phyloP scores from a whole-genome alignment of 129 eudicot species.

The Flaveria robusta region DNA sequence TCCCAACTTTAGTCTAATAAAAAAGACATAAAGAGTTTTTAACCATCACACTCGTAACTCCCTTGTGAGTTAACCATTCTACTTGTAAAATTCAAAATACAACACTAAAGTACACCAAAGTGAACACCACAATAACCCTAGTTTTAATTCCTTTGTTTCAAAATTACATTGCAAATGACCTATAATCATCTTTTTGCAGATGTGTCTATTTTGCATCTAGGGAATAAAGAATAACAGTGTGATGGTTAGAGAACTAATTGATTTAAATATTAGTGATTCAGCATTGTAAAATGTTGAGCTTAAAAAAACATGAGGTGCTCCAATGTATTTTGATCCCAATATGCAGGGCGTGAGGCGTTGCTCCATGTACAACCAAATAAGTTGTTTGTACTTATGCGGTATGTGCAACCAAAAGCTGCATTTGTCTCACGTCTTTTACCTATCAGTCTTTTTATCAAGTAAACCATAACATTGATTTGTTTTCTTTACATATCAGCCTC shows the following conservation, averaged over 20 bases:
- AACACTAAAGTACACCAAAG: constrained; percentile 8
- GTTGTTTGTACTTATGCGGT: too few species aligned
- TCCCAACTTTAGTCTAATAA: not conserved
- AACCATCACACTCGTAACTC: constrained; percentile 1
- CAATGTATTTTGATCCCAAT: too few species aligned
- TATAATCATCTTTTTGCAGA: not conserved
- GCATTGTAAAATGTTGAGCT: not conserved
- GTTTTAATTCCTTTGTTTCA: not conserved
- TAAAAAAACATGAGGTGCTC: too few species aligned
- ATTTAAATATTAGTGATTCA: not conserved
- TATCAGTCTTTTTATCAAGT: too few species aligned
- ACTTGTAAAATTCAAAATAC: not conserved
- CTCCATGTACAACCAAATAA: too few species aligned
- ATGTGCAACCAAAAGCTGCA: too few species aligned
- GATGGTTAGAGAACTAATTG: not conserved
- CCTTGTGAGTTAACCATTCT: not conserved
- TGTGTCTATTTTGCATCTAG: not conserved
- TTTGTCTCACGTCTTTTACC: too few species aligned
- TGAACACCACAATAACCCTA: not conserved
- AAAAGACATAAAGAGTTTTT: not conserved
- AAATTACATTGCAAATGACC: not conserved
- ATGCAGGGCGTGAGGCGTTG: too few species aligned
- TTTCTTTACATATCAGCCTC: too few species aligned
- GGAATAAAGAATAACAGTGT: not conserved
- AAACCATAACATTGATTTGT: too few species aligned